These are phyloP conservation scores for Aspergillus nanangensis DNA, from an alignment of 495 filamentous ascomycete genomes.

Conservation along the genomic window DNA sequence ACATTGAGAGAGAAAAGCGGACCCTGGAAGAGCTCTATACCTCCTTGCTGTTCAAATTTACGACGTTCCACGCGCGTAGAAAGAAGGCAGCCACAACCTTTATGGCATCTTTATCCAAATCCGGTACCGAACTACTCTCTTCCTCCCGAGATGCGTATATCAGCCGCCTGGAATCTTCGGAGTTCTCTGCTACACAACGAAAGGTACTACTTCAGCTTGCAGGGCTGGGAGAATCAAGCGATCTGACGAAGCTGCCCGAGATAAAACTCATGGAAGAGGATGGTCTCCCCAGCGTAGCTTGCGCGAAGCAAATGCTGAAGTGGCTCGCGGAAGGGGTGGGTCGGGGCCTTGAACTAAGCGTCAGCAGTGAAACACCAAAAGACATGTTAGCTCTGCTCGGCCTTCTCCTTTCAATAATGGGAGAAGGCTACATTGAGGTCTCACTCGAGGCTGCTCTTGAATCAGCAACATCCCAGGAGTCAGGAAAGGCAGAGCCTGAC, in stretches of 20 bases:
- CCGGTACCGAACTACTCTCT: slow-evolving; percentile 74
- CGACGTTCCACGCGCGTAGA: slow-evolving; percentile 79
- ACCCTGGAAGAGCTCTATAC: slow-evolving; percentile 90
- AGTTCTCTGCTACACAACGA: slow-evolving; percentile 78
- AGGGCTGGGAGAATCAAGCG: slow-evolving; percentile 53
- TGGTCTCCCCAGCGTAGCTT: slow-evolving; percentile 74
- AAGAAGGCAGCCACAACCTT: slow-evolving; percentile 86
- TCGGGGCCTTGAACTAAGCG: slow-evolving; percentile 83
- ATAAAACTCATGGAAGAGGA: slow-evolving; percentile 89
- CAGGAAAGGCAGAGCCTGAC: slow-evolving; percentile 78
- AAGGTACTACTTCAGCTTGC: slow-evolving; percentile 81
- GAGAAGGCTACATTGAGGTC: slow-evolving; percentile 91
- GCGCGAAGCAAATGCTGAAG: slow-evolving; percentile 92
- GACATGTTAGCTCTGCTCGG: slow-evolving; percentile 85
- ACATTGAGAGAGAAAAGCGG: slow-evolving; percentile 89
- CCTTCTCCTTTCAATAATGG: slow-evolving; percentile 83
- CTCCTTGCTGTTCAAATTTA: slow-evolving; percentile 92
- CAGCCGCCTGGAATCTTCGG: slow-evolving; percentile 76
- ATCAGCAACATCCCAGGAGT: slow-evolving; percentile 68
- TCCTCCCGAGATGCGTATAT: slow-evolving; percentile 78
- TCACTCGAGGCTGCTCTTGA: slow-evolving; percentile 84
- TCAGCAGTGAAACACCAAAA: slow-evolving; percentile 83
- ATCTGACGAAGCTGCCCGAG: slow-evolving; percentile 53
- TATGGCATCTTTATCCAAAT: slow-evolving; percentile 83
- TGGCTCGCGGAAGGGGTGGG: slow-evolving; percentile 97